Evolutionary conservation across 495 filamentous ascomycete species (phyloP).

Genomic region (Lindgomyces ingoldianus): DNA sequence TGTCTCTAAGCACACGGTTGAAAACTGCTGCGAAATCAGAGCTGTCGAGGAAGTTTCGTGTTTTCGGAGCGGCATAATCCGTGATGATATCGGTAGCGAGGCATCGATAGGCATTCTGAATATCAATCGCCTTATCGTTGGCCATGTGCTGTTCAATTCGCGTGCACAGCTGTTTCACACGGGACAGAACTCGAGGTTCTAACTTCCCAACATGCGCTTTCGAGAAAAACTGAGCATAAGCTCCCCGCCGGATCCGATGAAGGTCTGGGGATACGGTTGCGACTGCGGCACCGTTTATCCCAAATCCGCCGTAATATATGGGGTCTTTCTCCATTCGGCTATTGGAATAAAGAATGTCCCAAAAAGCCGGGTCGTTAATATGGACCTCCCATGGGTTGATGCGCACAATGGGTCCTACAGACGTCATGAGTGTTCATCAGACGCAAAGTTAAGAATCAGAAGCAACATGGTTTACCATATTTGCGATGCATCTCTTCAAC

Average conservation of each 20-base stretch:
- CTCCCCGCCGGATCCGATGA: slow-evolving; percentile 14
- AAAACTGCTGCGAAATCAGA: not conserved
- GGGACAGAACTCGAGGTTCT: slow-evolving; percentile 51
- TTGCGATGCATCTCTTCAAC: slow-evolving; percentile 24
- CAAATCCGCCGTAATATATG: slow-evolving; percentile 18
- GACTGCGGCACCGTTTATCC: not conserved
- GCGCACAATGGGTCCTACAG: slow-evolving; percentile 42
- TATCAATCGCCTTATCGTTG: not conserved
- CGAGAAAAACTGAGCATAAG: slow-evolving; percentile 53
- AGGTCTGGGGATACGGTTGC: slow-evolving; percentile 13
- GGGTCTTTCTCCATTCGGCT: slow-evolving; percentile 29
- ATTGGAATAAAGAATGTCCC: slow-evolving; percentile 29
- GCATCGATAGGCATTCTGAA: slow-evolving; percentile 10
- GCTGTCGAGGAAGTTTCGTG: not conserved
- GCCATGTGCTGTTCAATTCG: slow-evolving; percentile 1
- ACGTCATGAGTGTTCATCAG: too few relatives aligned
- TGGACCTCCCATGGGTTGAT: slow-evolving; percentile 43
- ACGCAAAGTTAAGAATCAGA: not conserved
- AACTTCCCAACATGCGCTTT: slow-evolving; percentile 48
- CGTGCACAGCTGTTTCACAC: slow-evolving; percentile 46
- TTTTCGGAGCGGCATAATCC: slow-evolving; percentile 8
- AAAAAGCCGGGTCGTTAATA: slow-evolving; percentile 37
- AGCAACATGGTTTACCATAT: slow-evolving; percentile 11
- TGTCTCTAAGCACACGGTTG: slow-evolving; percentile 2
- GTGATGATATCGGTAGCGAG: slow-evolving; percentile 12